Conservation (phyloP, 495 filamentous ascomycete species). For the Aspergillus wentii region DNA sequence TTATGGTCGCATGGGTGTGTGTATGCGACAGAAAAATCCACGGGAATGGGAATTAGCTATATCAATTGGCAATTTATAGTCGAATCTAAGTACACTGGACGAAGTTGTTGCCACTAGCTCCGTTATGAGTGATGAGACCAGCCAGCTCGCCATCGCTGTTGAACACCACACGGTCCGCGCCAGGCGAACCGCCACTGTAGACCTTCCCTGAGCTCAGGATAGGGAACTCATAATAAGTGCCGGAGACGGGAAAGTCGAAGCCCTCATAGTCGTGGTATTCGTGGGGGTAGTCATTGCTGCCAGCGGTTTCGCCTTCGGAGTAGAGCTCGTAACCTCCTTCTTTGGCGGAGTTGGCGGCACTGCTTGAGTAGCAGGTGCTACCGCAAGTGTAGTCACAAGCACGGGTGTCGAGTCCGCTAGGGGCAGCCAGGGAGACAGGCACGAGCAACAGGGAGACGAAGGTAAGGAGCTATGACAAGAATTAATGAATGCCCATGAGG, state of each 20-base stretch:
- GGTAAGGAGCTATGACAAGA: slow-evolving; percentile 12
- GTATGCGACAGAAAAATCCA: too few relatives aligned
- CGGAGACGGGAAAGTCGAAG: slow-evolving; percentile 57
- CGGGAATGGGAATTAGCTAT: too few relatives aligned
- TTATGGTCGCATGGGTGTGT: too few relatives aligned
- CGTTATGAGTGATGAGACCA: slow-evolving; percentile 63
- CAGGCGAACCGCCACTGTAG: slow-evolving; percentile 62
- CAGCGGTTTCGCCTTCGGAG: slow-evolving; percentile 38
- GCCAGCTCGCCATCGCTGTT: slow-evolving; percentile 48
- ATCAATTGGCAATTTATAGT: slow-evolving; percentile 1
- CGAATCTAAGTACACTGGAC: slow-evolving; percentile 45
- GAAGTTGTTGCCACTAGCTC: slow-evolving; percentile 62
- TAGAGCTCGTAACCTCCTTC: slow-evolving; percentile 46
- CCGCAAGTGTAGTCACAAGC: slow-evolving; percentile 49
- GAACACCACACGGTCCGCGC: slow-evolving; percentile 69
- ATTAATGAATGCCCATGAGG: background rate
- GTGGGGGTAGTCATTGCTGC: slow-evolving; percentile 59
- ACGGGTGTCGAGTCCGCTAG: slow-evolving; percentile 40
- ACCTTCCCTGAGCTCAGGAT: slow-evolving; percentile 48
- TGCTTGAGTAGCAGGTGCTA: slow-evolving; percentile 41
- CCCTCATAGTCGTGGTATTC: slow-evolving; percentile 70
- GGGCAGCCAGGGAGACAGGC: slow-evolving; percentile 38
- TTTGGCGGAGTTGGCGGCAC: slow-evolving; percentile 44
- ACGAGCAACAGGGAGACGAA: slow-evolving; percentile 19
- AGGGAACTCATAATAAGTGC: slow-evolving; percentile 72